Evolutionary conservation across 202 grass and related monocot genomes (phyloP).

Genomic region (Tripidium arundinaceum): DNA sequence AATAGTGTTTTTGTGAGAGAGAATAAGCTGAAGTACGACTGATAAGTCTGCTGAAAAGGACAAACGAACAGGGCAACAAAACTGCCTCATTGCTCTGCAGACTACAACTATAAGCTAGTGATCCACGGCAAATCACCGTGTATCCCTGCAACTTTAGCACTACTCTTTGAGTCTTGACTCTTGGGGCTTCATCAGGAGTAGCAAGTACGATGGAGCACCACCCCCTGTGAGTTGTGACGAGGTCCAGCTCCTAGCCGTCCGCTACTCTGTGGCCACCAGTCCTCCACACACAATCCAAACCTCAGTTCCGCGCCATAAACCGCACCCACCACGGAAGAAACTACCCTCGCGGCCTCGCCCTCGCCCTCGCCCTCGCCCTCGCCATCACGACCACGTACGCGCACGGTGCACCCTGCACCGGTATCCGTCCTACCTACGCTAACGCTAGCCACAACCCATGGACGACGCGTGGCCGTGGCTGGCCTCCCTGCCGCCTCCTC

Average conservation of each 20-base stretch:
- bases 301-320: constrained; percentile 32
- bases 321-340: not conserved
- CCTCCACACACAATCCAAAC: constrained; percentile 18
- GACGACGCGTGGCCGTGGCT: constrained; percentile 79
- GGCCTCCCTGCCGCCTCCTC: constrained; percentile 23
- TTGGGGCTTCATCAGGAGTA: no score
- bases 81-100: not conserved
- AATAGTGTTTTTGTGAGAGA: no score
- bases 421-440: not conserved
- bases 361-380: not conserved
- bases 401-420: not conserved
- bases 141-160: no score
- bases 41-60: no score
- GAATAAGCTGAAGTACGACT: no score
- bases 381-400: constrained; percentile 1
- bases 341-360: not conserved
- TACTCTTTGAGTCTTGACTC: no score
- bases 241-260: constrained; percentile 7
- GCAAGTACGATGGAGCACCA: no score
- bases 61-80: no score
- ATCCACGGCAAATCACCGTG: no score
- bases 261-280: constrained; percentile 23
- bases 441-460: constrained; percentile 41
- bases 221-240: not conserved
- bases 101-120: no score